Evolutionary conservation across 257 asterid species (phyloP).

Genomic region (Petunia secreta): DNA sequence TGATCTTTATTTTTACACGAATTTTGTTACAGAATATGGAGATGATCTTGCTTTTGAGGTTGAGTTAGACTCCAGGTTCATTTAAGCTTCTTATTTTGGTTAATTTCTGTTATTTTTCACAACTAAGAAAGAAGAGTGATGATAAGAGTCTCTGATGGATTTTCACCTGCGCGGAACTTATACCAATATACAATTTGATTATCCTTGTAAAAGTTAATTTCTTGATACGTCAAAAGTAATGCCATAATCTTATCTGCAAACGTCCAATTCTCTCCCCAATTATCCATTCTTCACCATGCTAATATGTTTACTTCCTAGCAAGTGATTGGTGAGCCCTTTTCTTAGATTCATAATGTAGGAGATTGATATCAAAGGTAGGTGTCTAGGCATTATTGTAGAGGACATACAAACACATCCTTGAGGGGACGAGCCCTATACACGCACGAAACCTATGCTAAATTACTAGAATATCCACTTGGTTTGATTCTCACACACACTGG

Average conservation of each 20-base stretch:
- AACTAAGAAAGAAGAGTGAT: background rate
- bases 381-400: no score
- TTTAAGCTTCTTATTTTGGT: no score
- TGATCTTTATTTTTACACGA: background rate
- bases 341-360: no score
- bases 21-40: background rate
- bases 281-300: no score
- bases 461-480: background rate
- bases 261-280: no score
- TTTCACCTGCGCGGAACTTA: slow-evolving; percentile 29
- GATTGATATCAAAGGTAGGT: no score
- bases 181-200: background rate
- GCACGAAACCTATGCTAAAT: no score
- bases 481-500: background rate
- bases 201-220: background rate
- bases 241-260: background rate
- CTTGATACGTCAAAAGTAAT: background rate
- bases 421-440: no score
- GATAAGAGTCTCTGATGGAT: background rate
- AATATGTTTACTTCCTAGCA: background rate
- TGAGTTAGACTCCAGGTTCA: no score
- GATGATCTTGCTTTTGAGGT: slow-evolving; percentile 7
- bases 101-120: background rate
- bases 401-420: no score
- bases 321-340: background rate